Evolutionary conservation across 2,329 filamentous ascomycete genomes (phyloP).

Genomic region (Herpotrichia juniperi): DNA sequence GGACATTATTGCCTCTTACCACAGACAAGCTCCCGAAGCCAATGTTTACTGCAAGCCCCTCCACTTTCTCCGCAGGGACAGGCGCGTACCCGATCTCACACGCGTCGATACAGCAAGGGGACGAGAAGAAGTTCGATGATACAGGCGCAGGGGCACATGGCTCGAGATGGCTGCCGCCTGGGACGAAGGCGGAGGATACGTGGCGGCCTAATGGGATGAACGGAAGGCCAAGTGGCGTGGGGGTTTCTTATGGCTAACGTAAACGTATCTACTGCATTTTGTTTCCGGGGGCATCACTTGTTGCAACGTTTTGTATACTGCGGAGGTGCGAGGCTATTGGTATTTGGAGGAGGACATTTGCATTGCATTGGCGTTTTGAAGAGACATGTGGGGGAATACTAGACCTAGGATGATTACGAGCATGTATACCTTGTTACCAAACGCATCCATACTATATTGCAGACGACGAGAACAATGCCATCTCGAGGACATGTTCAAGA

Average conservation of each 20-base stretch:
- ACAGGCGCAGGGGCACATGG: constrained; percentile 48
- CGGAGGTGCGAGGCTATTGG: too few species aligned
- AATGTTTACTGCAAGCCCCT: constrained; percentile 48
- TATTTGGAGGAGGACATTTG: too few species aligned
- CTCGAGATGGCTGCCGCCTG: constrained; percentile 71
- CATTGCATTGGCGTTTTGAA: background rate
- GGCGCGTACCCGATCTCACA: constrained; percentile 33
- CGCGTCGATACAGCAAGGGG: constrained; percentile 38
- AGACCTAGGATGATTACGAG: background rate
- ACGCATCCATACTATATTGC: too few species aligned
- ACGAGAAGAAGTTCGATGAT: constrained; percentile 65
- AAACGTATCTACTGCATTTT: constrained; percentile 2
- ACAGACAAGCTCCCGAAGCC: constrained; percentile 35
- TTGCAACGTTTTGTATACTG: background rate
- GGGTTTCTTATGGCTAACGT: constrained; percentile 26
- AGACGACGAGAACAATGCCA: too few species aligned
- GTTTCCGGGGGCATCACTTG: background rate
- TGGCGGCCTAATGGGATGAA: constrained; percentile 59
- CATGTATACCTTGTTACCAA: too few species aligned
- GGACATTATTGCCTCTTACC: constrained; percentile 71
- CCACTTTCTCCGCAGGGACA: constrained; percentile 42
- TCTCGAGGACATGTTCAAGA: too few species aligned
- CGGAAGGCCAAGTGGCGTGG: constrained; percentile 28
- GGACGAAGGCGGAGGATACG: constrained; percentile 85
- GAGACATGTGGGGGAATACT: background rate